Evolutionary conservation across 2,329 filamentous ascomycete species (phyloP).

Genomic region (Nemania bipapillata): DNA sequence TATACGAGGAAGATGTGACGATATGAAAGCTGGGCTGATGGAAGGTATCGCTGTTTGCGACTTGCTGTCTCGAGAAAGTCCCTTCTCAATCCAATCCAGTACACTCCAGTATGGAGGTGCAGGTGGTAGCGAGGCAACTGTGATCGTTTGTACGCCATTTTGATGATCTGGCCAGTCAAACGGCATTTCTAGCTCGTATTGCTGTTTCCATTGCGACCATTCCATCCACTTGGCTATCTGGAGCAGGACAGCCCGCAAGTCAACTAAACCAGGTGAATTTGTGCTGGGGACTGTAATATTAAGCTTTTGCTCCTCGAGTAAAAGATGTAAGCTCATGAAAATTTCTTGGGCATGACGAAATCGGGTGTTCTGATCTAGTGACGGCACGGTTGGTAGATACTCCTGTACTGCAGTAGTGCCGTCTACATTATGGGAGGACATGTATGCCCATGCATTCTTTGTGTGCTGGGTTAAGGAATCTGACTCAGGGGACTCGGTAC

Average conservation of each 20-base stretch:
- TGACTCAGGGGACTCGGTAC: constrained; percentile 42
- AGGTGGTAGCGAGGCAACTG: constrained; percentile 35
- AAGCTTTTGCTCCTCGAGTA: constrained; percentile 91
- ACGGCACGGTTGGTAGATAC: constrained; percentile 71
- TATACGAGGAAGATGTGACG: constrained; percentile 71
- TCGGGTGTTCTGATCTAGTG: constrained; percentile 65
- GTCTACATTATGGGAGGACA: constrained; percentile 68
- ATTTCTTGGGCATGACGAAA: constrained; percentile 72
- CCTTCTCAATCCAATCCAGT: constrained; percentile 65
- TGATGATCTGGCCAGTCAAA: constrained; percentile 53
- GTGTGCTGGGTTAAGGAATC: constrained; percentile 64
- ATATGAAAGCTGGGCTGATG: constrained; percentile 37
- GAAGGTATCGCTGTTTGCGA: constrained; percentile 38
- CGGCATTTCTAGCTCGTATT: constrained; percentile 66
- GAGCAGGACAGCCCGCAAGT: constrained; percentile 77
- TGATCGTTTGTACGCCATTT: constrained; percentile 15
- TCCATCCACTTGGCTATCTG: constrained; percentile 86
- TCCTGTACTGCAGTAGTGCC: constrained; percentile 64
- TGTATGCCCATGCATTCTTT: constrained; percentile 71
- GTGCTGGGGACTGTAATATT: constrained; percentile 66
- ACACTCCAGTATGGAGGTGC: constrained; percentile 54
- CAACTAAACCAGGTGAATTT: constrained; percentile 57
- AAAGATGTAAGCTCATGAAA: constrained; percentile 81
- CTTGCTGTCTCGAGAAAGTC: constrained; percentile 52
- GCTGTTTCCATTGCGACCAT: constrained; percentile 66